Conservation (phyloP, 1,284 basidiomycete species). For the Irpex sp. region DNA sequence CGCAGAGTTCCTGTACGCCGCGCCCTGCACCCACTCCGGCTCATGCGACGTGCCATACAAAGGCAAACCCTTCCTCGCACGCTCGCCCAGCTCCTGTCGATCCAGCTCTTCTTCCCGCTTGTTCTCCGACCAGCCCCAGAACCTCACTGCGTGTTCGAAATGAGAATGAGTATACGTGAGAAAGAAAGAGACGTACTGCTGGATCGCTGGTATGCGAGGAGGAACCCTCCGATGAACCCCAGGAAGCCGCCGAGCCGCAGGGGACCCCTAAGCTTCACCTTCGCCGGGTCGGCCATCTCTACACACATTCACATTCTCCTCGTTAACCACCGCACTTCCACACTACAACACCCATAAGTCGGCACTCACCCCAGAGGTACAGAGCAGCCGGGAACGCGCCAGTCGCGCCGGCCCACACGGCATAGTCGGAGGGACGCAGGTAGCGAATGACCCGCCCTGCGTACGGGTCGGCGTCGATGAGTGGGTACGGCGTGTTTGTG, state of each 20-base stretch:
- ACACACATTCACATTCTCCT: slow-evolving; percentile 2
- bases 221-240: slow-evolving; percentile 86
- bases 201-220: slow-evolving; percentile 91
- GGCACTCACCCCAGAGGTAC: slow-evolving; percentile 69
- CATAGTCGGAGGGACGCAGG: slow-evolving; percentile 88
- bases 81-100: slow-evolving; percentile 70
- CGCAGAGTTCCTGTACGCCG: slow-evolving; percentile 88
- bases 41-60: slow-evolving; percentile 84
- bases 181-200: slow-evolving; percentile 56
- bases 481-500: slow-evolving; percentile 71
- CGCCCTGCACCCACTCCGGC: slow-evolving; percentile 84
- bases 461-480: slow-evolving; percentile 93
- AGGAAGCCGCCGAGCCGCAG: slow-evolving; percentile 47
- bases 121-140: slow-evolving; percentile 98
- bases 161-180: not conserved
- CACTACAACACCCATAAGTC: no score
- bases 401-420: slow-evolving; percentile 78
- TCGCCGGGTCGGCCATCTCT: slow-evolving; percentile 48
- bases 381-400: slow-evolving; percentile 76
- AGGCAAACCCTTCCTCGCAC: slow-evolving; percentile 72
- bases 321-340: not conserved
- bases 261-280: slow-evolving; percentile 36
- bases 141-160: slow-evolving; percentile 62
- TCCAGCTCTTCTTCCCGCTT: slow-evolving; percentile 77
- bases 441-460: slow-evolving; percentile 86